Evolutionary conservation across 1,284 basidiomycete genomes (phyloP), one percentile per base, ranked within the genome.

Genomic region (Apiotrichum gracile): DNA sequence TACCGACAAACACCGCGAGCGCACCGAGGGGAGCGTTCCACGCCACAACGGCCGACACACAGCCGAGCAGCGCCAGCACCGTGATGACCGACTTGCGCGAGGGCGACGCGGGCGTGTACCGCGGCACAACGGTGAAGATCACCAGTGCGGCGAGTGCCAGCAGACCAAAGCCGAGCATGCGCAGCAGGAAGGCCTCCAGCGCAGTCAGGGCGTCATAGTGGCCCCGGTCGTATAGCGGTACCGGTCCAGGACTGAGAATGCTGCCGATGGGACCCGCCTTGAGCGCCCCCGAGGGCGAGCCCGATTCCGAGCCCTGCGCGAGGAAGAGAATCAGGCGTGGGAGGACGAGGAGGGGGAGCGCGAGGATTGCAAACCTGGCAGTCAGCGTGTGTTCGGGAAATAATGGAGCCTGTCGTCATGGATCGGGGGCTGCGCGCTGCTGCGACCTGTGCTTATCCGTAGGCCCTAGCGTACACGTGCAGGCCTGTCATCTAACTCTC

Each of bases 301-400:
- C 42, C 13, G 52, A 19, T 25, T 39, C 40, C n/a, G 61, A 39
- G 50, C 41, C 31, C 50, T 74, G 71, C 5, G 71, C 61, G 56
- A 76, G 67, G 64, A 75, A 76, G 46, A 74, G 57, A 14, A 76
- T 57, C 43, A 76, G 62, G 14, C 73, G 67, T 8, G 74, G 73
- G 60, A 76, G 68, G 37, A 75, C 61, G 17, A 75, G 58, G 3
- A 72, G 58, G 1, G 71, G 73, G n/a, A 71, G 47, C 16, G 67
- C 65, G 24, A 72, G 61, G 25, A 65, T 25, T 17, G 59, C 42
- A 54, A 70, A 70, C 70, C 72, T 74, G 58, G n/a, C 24, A 35
- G 37, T 25, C n/a, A 47, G 26, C 25, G 22, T 1, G 34, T n/a
- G 21, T 9, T 38, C 37, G 19, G 37, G n/a, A n/a, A n/a, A n/a